Conservation (phyloP, 768 basidiomycete genomes). For the Xerocomellus dryophilus region DNA sequence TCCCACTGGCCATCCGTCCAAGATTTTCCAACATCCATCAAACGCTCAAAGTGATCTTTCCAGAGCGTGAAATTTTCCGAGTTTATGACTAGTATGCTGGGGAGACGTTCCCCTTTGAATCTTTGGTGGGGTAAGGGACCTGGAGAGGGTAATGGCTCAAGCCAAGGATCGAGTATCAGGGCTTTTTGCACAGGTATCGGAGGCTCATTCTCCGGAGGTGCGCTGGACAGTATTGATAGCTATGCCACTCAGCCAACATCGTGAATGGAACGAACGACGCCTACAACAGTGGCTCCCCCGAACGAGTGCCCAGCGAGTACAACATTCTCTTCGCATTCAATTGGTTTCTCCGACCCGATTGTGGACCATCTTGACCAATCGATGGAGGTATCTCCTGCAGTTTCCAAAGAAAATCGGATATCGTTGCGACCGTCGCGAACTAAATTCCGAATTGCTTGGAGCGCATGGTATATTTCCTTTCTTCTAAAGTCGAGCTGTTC, state of each 20-base stretch:
- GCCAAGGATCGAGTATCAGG: constrained; percentile 79
- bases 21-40: constrained; percentile 48
- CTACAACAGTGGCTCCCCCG: constrained; percentile 52
- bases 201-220: constrained; percentile 40
- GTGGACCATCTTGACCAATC: constrained; percentile 44
- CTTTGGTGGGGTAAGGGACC: constrained; percentile 37
- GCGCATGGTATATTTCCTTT: constrained; percentile 65
- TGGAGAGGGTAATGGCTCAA: constrained; percentile 68
- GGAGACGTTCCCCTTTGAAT: constrained; percentile 19
- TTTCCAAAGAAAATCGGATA: constrained; percentile 32
- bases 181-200: constrained; percentile 54
- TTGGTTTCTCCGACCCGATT: constrained; percentile 18
- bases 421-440: constrained; percentile 34
- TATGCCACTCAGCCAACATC: constrained; percentile 20
- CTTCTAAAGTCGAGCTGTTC: constrained; percentile 71
- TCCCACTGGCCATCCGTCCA: constrained; percentile 51
- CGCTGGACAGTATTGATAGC: constrained; percentile 56
- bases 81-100: constrained; percentile 63
- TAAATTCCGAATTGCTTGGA: constrained; percentile 56
- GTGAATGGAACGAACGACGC: constrained; percentile 16
- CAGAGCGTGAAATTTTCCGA: constrained; percentile 78
- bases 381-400: constrained; percentile 35
- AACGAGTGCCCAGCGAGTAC: constrained; percentile 54
- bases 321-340: constrained; percentile 36
- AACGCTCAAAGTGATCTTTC: constrained; percentile 65